Evolutionary conservation across 2,329 filamentous ascomycete genomes (phyloP).

Genomic region (Colletotrichum musicola): DNA sequence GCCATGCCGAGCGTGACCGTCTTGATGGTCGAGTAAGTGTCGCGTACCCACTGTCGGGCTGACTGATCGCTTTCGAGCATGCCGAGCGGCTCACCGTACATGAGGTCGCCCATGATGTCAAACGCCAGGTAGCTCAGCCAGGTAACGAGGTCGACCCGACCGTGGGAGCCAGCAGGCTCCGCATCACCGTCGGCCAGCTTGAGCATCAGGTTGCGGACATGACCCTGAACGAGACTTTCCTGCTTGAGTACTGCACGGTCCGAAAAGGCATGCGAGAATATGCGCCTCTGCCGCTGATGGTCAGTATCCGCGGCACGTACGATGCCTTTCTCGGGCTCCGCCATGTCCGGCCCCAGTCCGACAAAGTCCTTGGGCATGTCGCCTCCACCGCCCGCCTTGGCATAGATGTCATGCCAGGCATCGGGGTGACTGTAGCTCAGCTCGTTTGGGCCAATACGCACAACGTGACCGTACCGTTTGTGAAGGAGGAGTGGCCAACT

Average conservation of each 20-base stretch:
- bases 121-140: constrained; percentile 45
- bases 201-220: constrained; percentile 39
- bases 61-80: constrained; percentile 43
- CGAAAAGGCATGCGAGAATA: constrained; percentile 48
- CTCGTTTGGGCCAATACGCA: constrained; percentile 39
- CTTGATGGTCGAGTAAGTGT: constrained; percentile 42
- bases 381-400: constrained; percentile 33
- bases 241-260: constrained; percentile 47
- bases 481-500: constrained; percentile 38
- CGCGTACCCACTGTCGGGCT: constrained; percentile 45
- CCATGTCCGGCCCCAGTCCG: constrained; percentile 48
- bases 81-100: constrained; percentile 48
- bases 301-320: constrained; percentile 29
- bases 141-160: constrained; percentile 44
- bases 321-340: constrained; percentile 42
- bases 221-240: constrained; percentile 45
- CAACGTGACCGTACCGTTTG: constrained; percentile 42
- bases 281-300: constrained; percentile 39
- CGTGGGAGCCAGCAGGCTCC: constrained; percentile 10
- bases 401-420: constrained; percentile 40
- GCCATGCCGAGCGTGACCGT: constrained; percentile 37
- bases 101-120: constrained; percentile 48
- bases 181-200: constrained; percentile 27
- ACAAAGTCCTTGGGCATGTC: constrained; percentile 43
- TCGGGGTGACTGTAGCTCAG: constrained; percentile 39